Percentiles rank a stretch among this genome's conserved stretches.
Evolutionary conservation across 2,329 filamentous ascomycete species (phyloP).

Genomic region (Venturia effusa): DNA sequence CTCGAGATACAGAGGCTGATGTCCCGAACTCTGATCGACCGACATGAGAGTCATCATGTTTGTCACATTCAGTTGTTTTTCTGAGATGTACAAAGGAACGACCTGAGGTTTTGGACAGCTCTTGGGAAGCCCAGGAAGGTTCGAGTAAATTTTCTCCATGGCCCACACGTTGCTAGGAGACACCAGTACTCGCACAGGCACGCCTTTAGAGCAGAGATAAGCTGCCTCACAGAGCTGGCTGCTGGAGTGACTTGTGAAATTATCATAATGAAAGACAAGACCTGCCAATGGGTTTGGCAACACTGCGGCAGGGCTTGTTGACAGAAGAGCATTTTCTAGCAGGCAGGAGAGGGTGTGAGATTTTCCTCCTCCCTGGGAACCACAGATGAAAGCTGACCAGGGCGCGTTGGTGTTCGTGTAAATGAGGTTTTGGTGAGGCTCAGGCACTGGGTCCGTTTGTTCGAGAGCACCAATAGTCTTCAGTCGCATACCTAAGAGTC

Average conservation of each 20-base stretch:
- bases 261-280: conserved; percentile 48
- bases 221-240: conserved; percentile 48
- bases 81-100: conserved; percentile 34
- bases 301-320: conserved; percentile 29
- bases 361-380: conserved; percentile 52
- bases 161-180: conserved; percentile 36
- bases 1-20: conserved; percentile 46
- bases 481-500: neutral
- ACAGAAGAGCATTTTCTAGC: conserved; percentile 47
- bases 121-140: conserved; percentile 23
- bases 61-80: conserved; percentile 39
- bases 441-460: neutral
- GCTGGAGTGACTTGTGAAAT: conserved; percentile 31
- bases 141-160: conserved; percentile 33
- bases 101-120: conserved; percentile 23
- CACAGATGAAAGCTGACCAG: conserved; percentile 51
- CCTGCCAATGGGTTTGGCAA: conserved; percentile 45
- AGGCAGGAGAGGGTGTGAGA: conserved; percentile 49
- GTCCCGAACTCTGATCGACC: conserved; percentile 25
- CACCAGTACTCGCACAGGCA: conserved; percentile 42
- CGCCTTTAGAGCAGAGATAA: conserved; percentile 36
- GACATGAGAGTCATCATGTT: conserved; percentile 48
- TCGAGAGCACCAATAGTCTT: neutral
- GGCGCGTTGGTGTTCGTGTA: conserved; percentile 45
- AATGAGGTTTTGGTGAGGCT: conserved; percentile 18